phyloP scores from a whole-genome alignment of 306 rosid genomes.

The Pterocarpus santalinus region DNA sequence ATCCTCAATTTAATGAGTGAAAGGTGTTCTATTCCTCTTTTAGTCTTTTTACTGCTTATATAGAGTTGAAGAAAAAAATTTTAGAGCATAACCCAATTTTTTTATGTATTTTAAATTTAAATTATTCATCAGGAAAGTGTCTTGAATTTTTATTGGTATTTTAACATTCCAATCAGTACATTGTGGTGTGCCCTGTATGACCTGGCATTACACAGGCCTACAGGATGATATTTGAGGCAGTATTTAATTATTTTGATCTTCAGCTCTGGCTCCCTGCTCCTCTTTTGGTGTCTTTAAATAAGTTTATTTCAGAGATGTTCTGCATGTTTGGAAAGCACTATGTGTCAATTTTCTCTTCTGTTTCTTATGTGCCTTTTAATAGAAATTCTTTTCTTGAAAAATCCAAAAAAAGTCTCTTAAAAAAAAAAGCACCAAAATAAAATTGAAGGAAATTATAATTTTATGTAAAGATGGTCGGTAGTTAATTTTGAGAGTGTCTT shows the following conservation, averaged over 20 bases:
- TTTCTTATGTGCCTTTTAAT: too few relatives aligned
- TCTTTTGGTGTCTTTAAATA: neutral
- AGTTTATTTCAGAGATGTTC: neutral
- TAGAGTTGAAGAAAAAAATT: conserved; percentile 1
- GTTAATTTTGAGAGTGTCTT: neutral
- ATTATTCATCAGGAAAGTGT: neutral
- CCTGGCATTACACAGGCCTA: neutral
- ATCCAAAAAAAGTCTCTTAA: too few relatives aligned
- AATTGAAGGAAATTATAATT: neutral
- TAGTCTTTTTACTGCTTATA: conserved; percentile 13
- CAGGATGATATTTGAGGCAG: neutral
- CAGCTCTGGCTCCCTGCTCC: neutral
- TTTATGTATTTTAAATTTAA: neutral
- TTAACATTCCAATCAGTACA: conserved; percentile 2
- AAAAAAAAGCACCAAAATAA: too few relatives aligned
- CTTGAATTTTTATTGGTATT: conserved; percentile 10
- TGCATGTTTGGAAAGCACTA: too few relatives aligned
- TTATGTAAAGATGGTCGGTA: neutral
- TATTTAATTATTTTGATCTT: neutral
- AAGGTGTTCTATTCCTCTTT: conserved; percentile 1
- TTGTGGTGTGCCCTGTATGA: conserved; percentile 1
- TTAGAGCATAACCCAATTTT: neutral
- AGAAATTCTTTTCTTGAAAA: too few relatives aligned
- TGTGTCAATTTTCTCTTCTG: too few relatives aligned
- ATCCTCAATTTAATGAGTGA: neutral